Conservation (phyloP, 495 filamentous ascomycete species). For the Xylaria cubensis region DNA sequence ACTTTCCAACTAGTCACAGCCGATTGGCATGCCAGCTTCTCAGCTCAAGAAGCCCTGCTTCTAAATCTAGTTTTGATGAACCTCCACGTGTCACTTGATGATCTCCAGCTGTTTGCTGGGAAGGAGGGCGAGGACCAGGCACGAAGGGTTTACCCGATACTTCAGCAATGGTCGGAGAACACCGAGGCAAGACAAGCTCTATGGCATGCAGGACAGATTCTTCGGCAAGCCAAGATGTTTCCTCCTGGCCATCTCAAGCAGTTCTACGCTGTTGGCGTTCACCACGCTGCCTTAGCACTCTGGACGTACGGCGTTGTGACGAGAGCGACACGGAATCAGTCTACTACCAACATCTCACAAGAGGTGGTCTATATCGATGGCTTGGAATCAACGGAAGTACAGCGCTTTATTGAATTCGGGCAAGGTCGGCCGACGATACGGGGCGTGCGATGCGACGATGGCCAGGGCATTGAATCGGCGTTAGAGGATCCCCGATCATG, state of each 20-base stretch:
- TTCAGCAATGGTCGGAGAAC: conserved; percentile 61
- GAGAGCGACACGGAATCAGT: conserved; percentile 35
- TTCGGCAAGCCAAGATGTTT: conserved; percentile 60
- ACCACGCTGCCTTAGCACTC: conserved; percentile 64
- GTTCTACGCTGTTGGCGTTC: conserved; percentile 65
- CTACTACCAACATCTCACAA: conserved; percentile 28
- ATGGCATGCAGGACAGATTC: conserved; percentile 68
- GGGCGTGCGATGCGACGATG: conserved; percentile 29
- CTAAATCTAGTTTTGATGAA: conserved; percentile 65
- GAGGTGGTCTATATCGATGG: conserved; percentile 56
- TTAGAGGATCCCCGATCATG: conserved; percentile 53
- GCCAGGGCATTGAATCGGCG: conserved; percentile 30
- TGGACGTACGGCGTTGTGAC: conserved; percentile 65
- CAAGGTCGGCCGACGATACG: conserved; percentile 54
- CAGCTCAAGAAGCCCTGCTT: conserved; percentile 52
- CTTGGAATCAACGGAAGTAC: conserved; percentile 49
- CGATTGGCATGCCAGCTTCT: conserved; percentile 39
- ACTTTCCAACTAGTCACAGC: conserved; percentile 38
- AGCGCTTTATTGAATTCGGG: conserved; percentile 55
- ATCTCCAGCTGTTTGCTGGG: conserved; percentile 69
- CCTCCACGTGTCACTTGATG: conserved; percentile 66
- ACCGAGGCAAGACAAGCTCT: conserved; percentile 61
- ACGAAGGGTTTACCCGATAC: conserved; percentile 56
- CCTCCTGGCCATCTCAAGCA: conserved; percentile 56
- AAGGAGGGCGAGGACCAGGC: conserved; percentile 69